phyloP scores from a whole-genome alignment of 805 yeast species.

The Wickerhamiella allomyrinae region DNA sequence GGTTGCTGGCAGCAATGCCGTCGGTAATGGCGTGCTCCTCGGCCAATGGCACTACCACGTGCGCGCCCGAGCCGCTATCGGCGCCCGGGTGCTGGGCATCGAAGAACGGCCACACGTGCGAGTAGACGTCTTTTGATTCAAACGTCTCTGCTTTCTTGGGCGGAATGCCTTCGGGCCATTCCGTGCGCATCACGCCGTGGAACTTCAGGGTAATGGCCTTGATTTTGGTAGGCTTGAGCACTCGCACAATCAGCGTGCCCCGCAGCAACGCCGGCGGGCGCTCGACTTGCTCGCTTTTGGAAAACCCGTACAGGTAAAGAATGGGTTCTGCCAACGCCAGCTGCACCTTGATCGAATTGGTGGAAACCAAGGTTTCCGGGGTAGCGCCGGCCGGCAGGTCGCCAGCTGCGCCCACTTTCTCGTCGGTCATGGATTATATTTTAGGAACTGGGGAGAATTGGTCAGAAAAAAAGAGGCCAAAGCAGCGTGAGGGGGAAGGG shows the following conservation, averaged over 20 bases:
- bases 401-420: too few relatives aligned
- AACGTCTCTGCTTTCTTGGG: conserved; percentile 57
- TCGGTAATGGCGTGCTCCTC: conserved; percentile 5
- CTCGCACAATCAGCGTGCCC: conserved; percentile 59
- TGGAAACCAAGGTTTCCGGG: conserved; percentile 8
- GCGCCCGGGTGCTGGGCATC: conserved; percentile 25
- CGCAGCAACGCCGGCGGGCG: conserved; percentile 69
- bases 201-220: conserved; percentile 48
- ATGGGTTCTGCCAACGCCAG: conserved; percentile 56
- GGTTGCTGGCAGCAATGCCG: neutral
- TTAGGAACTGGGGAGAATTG: too few relatives aligned
- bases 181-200: conserved; percentile 61
- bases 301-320: conserved; percentile 72
- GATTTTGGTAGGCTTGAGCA: conserved; percentile 57
- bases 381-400: neutral
- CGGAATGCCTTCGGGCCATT: conserved; percentile 98
- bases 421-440: too few relatives aligned
- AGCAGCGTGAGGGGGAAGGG: too few relatives aligned
- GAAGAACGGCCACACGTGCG: conserved; percentile 89
- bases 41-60: conserved; percentile 21
- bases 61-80: conserved; percentile 33
- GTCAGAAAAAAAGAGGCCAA: too few relatives aligned
- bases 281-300: conserved; percentile 43
- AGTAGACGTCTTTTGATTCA: conserved; percentile 52
- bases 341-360: conserved; percentile 15